phyloP scores from a whole-genome alignment of 805 yeast species.

The Cyberlindnera maclurae region DNA sequence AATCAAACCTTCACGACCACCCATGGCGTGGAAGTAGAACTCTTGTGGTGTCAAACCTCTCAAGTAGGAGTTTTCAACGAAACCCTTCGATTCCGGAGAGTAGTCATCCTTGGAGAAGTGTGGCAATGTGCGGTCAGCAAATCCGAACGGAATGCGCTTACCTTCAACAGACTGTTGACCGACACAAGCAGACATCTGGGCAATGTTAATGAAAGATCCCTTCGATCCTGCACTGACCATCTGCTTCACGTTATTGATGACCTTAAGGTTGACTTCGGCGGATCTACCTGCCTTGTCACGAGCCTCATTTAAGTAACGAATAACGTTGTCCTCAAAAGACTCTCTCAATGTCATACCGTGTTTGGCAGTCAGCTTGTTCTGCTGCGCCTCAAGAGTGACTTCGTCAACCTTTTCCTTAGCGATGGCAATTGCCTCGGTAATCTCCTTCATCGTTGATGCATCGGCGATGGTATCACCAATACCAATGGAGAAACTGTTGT shows the following conservation, averaged over 20 bases:
- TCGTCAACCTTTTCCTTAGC: slow-evolving; percentile 94
- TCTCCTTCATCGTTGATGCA: slow-evolving; percentile 88
- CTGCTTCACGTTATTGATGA: slow-evolving; percentile 92
- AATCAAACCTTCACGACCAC: slow-evolving; percentile 99
- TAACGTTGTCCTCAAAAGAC: slow-evolving; percentile 95
- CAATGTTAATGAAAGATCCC: slow-evolving; percentile 97
- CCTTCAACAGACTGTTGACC: slow-evolving; percentile 99
- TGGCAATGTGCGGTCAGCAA: slow-evolving; percentile 92
- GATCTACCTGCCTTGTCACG: slow-evolving; percentile 99
- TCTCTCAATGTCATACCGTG: slow-evolving; percentile 99
- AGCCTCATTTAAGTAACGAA: slow-evolving; percentile 91
- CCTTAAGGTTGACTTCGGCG: slow-evolving; percentile 93
- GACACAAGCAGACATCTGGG: slow-evolving; percentile 99
- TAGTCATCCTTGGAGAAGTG: slow-evolving; percentile 98
- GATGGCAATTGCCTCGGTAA: slow-evolving; percentile 85
- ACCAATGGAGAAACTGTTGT: slow-evolving; percentile 97
- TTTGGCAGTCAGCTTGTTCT: slow-evolving; percentile 81
- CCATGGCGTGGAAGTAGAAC: slow-evolving; percentile 99
- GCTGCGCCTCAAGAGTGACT: slow-evolving; percentile 88
- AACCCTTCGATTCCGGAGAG: slow-evolving; percentile 97
- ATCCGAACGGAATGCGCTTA: slow-evolving; percentile 97
- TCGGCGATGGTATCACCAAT: slow-evolving; percentile 99
- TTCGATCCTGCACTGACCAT: slow-evolving; percentile 99
- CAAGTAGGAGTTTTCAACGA: slow-evolving; percentile 92
- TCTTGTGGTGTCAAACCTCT: slow-evolving; percentile 98